These are phyloP conservation scores for Ganoderma multipileum DNA, from an alignment of 1,284 basidiomycete species.

Conservation along the genomic window DNA sequence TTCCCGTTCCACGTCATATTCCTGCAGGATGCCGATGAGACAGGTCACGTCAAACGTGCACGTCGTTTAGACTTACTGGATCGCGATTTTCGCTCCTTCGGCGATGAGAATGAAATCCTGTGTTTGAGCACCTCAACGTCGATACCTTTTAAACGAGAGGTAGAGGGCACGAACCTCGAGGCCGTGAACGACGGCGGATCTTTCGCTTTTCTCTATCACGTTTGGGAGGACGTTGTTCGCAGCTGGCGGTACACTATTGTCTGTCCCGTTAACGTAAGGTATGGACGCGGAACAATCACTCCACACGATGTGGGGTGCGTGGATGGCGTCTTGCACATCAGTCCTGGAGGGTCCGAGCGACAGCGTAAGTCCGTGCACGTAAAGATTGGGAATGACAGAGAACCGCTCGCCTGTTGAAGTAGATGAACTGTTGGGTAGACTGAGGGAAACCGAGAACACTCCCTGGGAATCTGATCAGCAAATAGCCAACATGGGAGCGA, in stretches of 20 bases:
- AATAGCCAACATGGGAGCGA: slow-evolving; percentile 9
- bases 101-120: slow-evolving; percentile 62
- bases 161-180: slow-evolving; percentile 28
- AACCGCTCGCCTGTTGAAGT: slow-evolving; percentile 50
- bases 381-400: slow-evolving; percentile 14
- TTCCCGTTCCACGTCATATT: slow-evolving; percentile 50
- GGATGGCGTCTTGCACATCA: slow-evolving; percentile 64
- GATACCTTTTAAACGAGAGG: not conserved
- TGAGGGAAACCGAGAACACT: slow-evolving; percentile 63
- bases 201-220: slow-evolving; percentile 48
- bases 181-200: slow-evolving; percentile 44
- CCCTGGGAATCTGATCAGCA: slow-evolving; percentile 45
- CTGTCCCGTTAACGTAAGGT: not conserved
- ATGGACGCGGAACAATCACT: slow-evolving; percentile 42
- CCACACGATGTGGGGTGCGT: slow-evolving; percentile 67
- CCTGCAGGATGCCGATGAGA: slow-evolving; percentile 23
- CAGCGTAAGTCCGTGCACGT: not conserved
- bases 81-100: slow-evolving; percentile 63
- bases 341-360: not conserved
- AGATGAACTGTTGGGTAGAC: slow-evolving; percentile 56
- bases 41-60: no score
- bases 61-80: slow-evolving; percentile 48
- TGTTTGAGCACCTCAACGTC: not conserved
- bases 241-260: not conserved
- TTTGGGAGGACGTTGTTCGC: slow-evolving; percentile 43